Evolutionary conservation across 192 early-diverging fungal genomes (phyloP).

Genomic region (Phycomyces nitens): DNA sequence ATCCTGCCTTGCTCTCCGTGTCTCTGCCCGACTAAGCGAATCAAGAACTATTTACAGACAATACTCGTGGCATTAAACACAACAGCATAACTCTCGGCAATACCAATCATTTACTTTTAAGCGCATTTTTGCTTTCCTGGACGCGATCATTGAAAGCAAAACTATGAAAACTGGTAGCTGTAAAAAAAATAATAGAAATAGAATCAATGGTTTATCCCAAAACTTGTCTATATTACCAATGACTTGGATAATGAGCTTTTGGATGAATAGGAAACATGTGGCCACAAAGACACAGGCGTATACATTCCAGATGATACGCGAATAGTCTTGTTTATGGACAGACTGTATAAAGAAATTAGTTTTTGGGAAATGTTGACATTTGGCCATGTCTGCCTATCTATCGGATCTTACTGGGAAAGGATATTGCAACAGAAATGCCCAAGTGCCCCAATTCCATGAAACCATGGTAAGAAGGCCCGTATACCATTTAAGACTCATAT

Average conservation of each 20-base stretch:
- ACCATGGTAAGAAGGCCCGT: conserved; percentile 16
- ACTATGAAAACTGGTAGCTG: conserved; percentile 32
- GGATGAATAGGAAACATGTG: conserved; percentile 20
- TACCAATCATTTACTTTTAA: conserved; percentile 15
- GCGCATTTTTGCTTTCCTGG: conserved; percentile 21
- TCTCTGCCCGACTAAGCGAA: conserved; percentile 26
- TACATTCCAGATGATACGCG: conserved; percentile 7
- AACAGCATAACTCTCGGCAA: background rate
- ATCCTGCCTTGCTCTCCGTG: background rate
- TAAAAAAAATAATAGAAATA: background rate
- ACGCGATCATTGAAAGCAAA: conserved; percentile 30
- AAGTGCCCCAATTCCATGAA: conserved; percentile 31
- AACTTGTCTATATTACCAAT: conserved; percentile 19
- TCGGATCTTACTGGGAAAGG: conserved; percentile 12
- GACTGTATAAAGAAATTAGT: conserved; percentile 8
- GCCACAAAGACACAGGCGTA: conserved; percentile 26
- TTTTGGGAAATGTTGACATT: no score
- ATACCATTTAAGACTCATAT: conserved; percentile 25
- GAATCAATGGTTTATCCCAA: background rate
- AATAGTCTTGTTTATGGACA: conserved; percentile 25
- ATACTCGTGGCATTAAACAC: background rate
- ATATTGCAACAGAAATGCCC: conserved; percentile 19
- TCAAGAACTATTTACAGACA: conserved; percentile 26
- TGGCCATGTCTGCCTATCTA: background rate
- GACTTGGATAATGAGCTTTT: conserved; percentile 28